phyloP scores from a whole-genome alignment of 179 eudicot species.

The Pouteria campechiana region DNA sequence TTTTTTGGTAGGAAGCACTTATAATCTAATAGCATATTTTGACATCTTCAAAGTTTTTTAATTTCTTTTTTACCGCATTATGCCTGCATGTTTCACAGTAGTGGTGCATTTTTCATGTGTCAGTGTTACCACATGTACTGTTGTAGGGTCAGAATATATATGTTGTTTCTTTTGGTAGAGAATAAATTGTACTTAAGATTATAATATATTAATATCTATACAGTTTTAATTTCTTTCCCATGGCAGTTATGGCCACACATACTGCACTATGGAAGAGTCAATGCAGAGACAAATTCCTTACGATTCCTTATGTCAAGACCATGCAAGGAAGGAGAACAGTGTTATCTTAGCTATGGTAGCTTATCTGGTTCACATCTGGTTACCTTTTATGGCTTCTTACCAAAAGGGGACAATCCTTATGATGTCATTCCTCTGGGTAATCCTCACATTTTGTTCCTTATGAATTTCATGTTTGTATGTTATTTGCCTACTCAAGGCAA shows the following conservation, averaged over 20 bases:
- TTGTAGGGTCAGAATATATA: neutral
- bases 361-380: constrained; percentile 78
- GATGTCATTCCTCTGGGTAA: constrained; percentile 83
- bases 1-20: too few relatives aligned
- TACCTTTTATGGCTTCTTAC: constrained; percentile 83
- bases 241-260: constrained; percentile 73
- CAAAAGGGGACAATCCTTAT: constrained; percentile 57
- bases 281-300: constrained; percentile 48
- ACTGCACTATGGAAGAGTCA: constrained; percentile 68
- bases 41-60: too few relatives aligned
- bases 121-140: neutral
- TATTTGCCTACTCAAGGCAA: neutral
- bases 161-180: neutral
- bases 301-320: constrained; percentile 74
- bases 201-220: neutral
- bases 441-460: constrained; percentile 1
- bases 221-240: constrained; percentile 1
- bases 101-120: neutral
- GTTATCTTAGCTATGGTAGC: constrained; percentile 84
- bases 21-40: too few relatives aligned
- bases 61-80: neutral
- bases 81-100: neutral
- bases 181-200: neutral
- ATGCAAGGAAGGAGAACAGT: constrained; percentile 77
- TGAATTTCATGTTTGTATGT: neutral